These are phyloP conservation scores for Hirschfeldia incana DNA, from an alignment of 345 rosid genomes.

Conservation along the genomic window DNA sequence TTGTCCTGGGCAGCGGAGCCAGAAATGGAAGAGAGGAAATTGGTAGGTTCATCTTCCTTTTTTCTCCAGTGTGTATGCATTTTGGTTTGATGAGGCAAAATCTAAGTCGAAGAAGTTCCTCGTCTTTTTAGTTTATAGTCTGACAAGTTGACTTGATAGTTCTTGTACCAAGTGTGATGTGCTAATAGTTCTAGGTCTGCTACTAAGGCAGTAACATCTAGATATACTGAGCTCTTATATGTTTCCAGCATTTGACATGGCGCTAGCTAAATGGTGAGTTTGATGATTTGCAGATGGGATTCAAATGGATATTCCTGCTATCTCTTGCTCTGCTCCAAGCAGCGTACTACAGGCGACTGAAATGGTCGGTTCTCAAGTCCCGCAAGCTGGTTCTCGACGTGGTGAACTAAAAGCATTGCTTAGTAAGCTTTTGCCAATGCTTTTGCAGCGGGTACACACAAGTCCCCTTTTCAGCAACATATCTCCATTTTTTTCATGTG, in stretches of 20 bases:
- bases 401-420: slow-evolving; percentile 55
- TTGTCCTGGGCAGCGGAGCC: slow-evolving; percentile 99
- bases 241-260: not conserved
- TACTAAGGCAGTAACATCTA: not conserved
- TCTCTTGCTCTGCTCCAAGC: slow-evolving; percentile 95
- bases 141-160: not conserved
- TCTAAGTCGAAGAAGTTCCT: not conserved
- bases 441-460: slow-evolving; percentile 9
- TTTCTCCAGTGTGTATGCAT: not conserved
- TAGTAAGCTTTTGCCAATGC: slow-evolving; percentile 21
- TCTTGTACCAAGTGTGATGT: slow-evolving; percentile 1
- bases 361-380: slow-evolving; percentile 88
- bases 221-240: not conserved
- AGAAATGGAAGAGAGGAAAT: slow-evolving; percentile 98
- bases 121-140: not conserved
- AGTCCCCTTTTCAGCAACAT: slow-evolving; percentile 8
- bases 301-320: slow-evolving; percentile 94
- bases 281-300: slow-evolving; percentile 81
- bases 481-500: slow-evolving; percentile 36
- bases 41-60: slow-evolving; percentile 50
- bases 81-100: not conserved
- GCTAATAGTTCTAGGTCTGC: not conserved
- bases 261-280: not conserved
- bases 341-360: slow-evolving; percentile 84
- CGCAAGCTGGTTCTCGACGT: slow-evolving; percentile 90